A percentile compares a stretch with the other conserved stretches of the same genome.
These are phyloP conservation scores for Kregervanrija delftensis DNA, from an alignment of 805 yeast species.

Conservation along the genomic window DNA sequence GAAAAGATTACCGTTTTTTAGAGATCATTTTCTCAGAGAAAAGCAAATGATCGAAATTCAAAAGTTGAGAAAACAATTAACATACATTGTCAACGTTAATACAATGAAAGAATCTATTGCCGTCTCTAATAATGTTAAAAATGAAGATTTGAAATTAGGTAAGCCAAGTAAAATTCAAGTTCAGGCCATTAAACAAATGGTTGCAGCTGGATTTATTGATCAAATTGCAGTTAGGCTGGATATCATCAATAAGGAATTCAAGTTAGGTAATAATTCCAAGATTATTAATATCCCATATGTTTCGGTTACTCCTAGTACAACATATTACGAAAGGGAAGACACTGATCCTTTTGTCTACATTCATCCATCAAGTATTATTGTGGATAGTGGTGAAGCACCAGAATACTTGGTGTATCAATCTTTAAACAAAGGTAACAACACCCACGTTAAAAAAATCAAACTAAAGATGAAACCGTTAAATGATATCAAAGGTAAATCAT, in stretches of 20 bases:
- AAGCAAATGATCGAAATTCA: slow-evolving; percentile 81
- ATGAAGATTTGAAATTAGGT: slow-evolving; percentile 43
- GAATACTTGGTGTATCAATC: slow-evolving; percentile 68
- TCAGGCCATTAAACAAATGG: slow-evolving; percentile 80
- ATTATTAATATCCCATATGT: slow-evolving; percentile 60
- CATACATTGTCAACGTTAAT: slow-evolving; percentile 64
- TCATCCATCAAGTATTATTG: slow-evolving; percentile 70
- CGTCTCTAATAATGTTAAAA: slow-evolving; percentile 29
- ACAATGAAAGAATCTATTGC: slow-evolving; percentile 58
- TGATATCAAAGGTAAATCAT: slow-evolving; percentile 65
- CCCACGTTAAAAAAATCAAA: slow-evolving; percentile 33
- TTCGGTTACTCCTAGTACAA: slow-evolving; percentile 40
- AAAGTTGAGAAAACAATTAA: slow-evolving; percentile 74
- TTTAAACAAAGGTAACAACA: slow-evolving; percentile 47
- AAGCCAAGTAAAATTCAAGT: slow-evolving; percentile 68
- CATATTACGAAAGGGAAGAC: slow-evolving; percentile 27
- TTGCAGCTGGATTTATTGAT: slow-evolving; percentile 88
- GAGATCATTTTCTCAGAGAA: slow-evolving; percentile 60
- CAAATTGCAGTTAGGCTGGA: slow-evolving; percentile 86
- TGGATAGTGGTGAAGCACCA: slow-evolving; percentile 58
- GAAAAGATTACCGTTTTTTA: slow-evolving; percentile 40
- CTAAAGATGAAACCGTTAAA: slow-evolving; percentile 71
- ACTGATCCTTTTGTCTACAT: slow-evolving; percentile 60
- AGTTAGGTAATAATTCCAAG: slow-evolving; percentile 48
- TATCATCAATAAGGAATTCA: slow-evolving; percentile 53